Percentiles rank a stretch among this genome's conserved stretches.
phyloP scores from a whole-genome alignment of 164 flowering plant genomes.

The Cinnamomum chago region DNA sequence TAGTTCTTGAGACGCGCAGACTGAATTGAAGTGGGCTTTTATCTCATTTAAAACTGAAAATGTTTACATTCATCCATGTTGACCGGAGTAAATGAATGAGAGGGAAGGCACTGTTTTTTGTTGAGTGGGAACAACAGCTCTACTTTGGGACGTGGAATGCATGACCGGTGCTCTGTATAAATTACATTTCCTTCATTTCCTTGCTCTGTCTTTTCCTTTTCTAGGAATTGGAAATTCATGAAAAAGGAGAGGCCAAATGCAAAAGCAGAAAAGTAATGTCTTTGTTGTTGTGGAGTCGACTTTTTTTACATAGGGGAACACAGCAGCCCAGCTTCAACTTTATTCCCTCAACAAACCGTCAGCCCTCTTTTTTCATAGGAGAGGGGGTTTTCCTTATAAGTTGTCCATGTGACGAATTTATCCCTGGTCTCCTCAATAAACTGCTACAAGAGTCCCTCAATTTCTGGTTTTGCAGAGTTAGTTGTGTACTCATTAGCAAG shows the following conservation, averaged over 20 bases:
- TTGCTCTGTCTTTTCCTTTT: not conserved
- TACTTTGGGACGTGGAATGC: slow-evolving; percentile 34
- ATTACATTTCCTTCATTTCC: not conserved
- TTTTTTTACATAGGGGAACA: not conserved
- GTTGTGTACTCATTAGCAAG: too few species aligned
- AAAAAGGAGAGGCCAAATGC: not conserved
- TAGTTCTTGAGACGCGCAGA: too few species aligned
- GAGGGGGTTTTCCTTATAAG: not conserved
- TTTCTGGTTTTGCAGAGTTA: not conserved
- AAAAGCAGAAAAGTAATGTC: not conserved
- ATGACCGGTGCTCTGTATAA: not conserved
- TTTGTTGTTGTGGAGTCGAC: not conserved
- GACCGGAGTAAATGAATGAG: not conserved
- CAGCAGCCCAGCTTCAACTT: not conserved
- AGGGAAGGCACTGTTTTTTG: slow-evolving; percentile 12
- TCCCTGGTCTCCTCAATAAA: too few species aligned
- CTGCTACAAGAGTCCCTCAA: not conserved
- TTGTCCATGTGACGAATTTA: not conserved
- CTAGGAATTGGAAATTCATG: not conserved
- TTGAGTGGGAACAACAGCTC: slow-evolving; percentile 7
- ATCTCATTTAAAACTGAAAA: not conserved
- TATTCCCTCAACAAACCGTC: not conserved
- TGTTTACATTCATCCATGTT: not conserved
- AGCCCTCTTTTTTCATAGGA: not conserved
- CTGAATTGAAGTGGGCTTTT: too few species aligned